Evolutionary conservation across 1,284 basidiomycete species (phyloP).

Genomic region (Trichosporon coremiiforme): DNA sequence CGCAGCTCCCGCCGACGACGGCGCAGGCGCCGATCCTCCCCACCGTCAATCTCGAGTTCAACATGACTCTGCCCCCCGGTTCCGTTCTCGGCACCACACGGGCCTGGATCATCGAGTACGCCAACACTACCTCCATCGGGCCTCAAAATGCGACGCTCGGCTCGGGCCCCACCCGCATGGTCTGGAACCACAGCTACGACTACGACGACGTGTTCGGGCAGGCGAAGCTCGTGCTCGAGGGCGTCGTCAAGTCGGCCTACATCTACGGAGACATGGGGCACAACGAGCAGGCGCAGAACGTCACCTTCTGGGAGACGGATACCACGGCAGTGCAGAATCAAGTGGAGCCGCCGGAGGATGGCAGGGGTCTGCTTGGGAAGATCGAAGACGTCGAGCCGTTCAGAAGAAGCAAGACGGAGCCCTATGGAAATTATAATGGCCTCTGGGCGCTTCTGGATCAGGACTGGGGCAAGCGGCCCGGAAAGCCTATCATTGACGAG

Average conservation of each 20-base stretch:
- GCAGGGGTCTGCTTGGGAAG: background rate
- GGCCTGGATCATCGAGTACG: background rate
- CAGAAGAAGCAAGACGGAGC: background rate
- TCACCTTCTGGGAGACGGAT: background rate
- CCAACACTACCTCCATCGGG: background rate
- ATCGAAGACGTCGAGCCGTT: background rate
- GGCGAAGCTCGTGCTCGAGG: background rate
- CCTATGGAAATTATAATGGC: background rate
- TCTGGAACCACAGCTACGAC: background rate
- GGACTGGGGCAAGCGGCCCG: background rate
- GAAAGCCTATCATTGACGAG: background rate
- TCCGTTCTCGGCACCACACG: background rate
- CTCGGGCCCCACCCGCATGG: background rate
- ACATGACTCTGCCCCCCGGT: background rate
- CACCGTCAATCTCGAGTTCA: background rate
- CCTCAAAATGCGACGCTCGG: background rate
- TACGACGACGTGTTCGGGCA: background rate
- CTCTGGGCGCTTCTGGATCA: background rate
- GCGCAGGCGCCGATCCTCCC: constrained; percentile 1
- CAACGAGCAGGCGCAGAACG: background rate
- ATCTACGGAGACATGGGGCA: background rate
- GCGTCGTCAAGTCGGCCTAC: background rate
- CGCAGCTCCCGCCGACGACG: too few species aligned
- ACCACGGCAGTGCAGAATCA: background rate
- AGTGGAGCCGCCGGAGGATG: background rate